A percentile compares a stretch with the other conserved stretches of the same genome.
phyloP scores from a whole-genome alignment of 2,329 filamentous ascomycete species.

The Claviceps paspali region DNA sequence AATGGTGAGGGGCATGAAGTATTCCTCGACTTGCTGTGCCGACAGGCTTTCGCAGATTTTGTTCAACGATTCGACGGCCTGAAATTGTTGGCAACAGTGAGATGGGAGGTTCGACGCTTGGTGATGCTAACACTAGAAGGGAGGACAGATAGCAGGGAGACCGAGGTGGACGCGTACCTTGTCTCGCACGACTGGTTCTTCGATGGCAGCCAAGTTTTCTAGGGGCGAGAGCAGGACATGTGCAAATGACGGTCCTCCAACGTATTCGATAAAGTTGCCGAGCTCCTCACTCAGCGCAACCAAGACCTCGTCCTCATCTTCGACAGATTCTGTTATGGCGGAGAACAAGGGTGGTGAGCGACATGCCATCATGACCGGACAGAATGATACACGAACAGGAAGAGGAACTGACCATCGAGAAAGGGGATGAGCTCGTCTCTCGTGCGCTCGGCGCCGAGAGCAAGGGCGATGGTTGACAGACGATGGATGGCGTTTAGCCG shows the following conservation, averaged over 20 bases:
- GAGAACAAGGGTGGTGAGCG: background rate
- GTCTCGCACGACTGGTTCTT: slow-evolving; percentile 92
- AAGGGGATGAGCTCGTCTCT: slow-evolving; percentile 98
- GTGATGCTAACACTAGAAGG: too few species aligned
- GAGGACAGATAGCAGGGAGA: background rate
- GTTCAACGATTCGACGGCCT: slow-evolving; percentile 98
- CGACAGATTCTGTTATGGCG: slow-evolving; percentile 68
- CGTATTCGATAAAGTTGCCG: slow-evolving; percentile 92
- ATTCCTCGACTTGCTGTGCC: slow-evolving; percentile 84
- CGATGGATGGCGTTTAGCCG: slow-evolving; percentile 97
- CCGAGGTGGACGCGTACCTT: slow-evolving; percentile 48
- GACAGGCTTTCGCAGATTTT: slow-evolving; percentile 95
- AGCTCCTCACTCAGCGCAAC: slow-evolving; percentile 95
- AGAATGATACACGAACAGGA: too few species aligned
- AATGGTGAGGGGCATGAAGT: slow-evolving; percentile 89
- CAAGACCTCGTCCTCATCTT: slow-evolving; percentile 96
- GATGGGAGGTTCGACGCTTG: slow-evolving; percentile 3
- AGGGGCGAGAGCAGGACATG: slow-evolving; percentile 93
- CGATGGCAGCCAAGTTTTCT: slow-evolving; percentile 95
- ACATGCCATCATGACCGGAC: slow-evolving; percentile 6
- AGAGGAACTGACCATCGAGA: slow-evolving; percentile 65
- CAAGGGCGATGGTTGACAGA: slow-evolving; percentile 93
- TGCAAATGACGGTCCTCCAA: slow-evolving; percentile 82
- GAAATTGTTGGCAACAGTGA: slow-evolving; percentile 4
- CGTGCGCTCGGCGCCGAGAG: slow-evolving; percentile 87